These are phyloP conservation scores for Pythium aristosporum DNA, from an alignment of 352 stramenopile genomes.

Conservation along the genomic window DNA sequence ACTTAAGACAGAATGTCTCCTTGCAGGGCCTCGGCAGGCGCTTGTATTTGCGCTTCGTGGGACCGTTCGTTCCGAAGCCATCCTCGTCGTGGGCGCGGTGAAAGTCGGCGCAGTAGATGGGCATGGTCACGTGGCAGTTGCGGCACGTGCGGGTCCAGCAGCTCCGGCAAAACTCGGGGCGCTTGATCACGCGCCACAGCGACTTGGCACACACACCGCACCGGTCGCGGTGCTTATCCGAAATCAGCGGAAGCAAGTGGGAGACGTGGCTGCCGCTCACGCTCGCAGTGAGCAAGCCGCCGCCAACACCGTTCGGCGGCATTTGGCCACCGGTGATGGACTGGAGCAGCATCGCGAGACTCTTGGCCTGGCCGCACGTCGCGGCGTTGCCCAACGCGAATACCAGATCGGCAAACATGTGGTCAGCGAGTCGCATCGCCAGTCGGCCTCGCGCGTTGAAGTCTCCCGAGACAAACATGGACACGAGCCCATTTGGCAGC, in stretches of 20 bases:
- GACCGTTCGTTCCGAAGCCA: not conserved
- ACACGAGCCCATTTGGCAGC: conserved; percentile 53
- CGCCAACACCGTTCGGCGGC: not conserved
- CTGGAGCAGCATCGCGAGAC: conserved; percentile 57
- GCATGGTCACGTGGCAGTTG: conserved; percentile 60
- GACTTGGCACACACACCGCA: conserved; percentile 65
- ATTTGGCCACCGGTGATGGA: conserved; percentile 28
- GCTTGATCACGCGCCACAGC: conserved; percentile 52
- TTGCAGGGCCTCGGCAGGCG: conserved; percentile 43
- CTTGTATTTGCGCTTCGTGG: conserved; percentile 5
- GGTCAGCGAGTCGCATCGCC: conserved; percentile 48
- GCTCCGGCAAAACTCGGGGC: conserved; percentile 50
- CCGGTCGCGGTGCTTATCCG: conserved; percentile 28
- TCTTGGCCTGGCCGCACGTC: conserved; percentile 73
- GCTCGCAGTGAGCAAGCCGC: conserved; percentile 9
- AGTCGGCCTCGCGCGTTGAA: conserved; percentile 63
- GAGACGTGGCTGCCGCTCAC: conserved; percentile 15
- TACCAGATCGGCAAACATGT: conserved; percentile 56
- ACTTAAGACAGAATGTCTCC: conserved; percentile 75
- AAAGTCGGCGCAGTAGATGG: conserved; percentile 74
- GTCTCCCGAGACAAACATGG: conserved; percentile 66
- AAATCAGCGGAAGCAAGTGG: conserved; percentile 25
- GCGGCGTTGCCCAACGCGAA: conserved; percentile 61
- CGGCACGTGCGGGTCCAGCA: conserved; percentile 72
- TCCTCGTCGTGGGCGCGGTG: conserved; percentile 38